Evolutionary conservation across 495 filamentous ascomycete species (phyloP).

Genomic region (Neurospora africana): DNA sequence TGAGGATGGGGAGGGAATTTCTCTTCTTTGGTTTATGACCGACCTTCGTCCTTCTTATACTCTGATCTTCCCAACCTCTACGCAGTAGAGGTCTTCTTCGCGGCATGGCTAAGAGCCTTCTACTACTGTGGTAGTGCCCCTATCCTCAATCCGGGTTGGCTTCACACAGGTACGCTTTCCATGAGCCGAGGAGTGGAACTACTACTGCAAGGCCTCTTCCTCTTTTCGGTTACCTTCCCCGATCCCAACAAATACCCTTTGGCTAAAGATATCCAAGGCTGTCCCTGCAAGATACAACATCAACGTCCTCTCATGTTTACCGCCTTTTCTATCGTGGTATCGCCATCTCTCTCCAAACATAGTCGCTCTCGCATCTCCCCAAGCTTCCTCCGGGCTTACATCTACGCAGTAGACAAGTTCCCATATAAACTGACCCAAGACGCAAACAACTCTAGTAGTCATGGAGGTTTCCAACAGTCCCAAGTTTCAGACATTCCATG

Average conservation of each 20-base stretch:
- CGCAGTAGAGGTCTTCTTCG: not conserved
- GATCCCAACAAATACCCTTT: not conserved
- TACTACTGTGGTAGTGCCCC: not conserved
- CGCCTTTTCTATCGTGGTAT: not conserved
- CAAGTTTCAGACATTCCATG: not conserved
- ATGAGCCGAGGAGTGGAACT: not conserved
- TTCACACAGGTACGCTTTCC: not conserved
- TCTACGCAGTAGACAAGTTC: not conserved
- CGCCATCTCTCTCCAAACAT: not conserved
- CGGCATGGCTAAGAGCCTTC: not conserved
- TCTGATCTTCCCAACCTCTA: not conserved
- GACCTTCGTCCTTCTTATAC: not conserved
- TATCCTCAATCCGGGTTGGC: not conserved
- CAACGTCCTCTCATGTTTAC: not conserved
- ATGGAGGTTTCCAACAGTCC: not conserved
- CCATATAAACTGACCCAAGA: not conserved
- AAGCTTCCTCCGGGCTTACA: not conserved
- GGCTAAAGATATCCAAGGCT: not conserved
- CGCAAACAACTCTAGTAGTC: not conserved
- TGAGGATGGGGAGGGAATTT: not conserved
- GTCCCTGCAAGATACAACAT: not conserved
- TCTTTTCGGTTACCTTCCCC: not conserved
- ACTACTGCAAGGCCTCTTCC: not conserved
- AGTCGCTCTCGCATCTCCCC: not conserved
- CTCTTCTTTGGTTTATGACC: not conserved